Evolutionary conservation across 1,284 basidiomycete genomes (phyloP), one percentile per base, ranked within the genome.

Genomic region (Jaminaea rosea): DNA sequence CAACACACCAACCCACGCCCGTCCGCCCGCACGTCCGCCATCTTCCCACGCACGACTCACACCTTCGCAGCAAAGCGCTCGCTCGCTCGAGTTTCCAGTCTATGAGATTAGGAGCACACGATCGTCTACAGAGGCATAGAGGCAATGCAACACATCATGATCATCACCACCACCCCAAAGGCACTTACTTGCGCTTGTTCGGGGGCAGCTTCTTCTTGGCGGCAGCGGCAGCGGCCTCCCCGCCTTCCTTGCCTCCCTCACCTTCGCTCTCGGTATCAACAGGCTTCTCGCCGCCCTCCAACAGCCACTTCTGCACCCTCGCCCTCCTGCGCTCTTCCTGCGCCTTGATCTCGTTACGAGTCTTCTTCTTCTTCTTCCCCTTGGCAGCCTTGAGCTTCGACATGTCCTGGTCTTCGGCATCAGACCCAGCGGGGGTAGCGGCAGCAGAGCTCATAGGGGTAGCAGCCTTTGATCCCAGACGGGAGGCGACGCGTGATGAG

Each of bases 391-490:
- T 73, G 55, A 72, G 61, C 55, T 70, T 72, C 39, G 58, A 60
- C 66, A 70, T 72, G 54, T 72, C 67, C 45, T 67, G 46, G 46
- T 52, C 62, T 49, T 78, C 76, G 49, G 77, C 78, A 49, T 75
- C 79, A 11, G 72, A 75, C 2, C 67, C 73, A 4, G 73, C 77
- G 13, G 76, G 77, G 17, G 77, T 76, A 36, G 73, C 71, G 0
- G 73, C 71, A 4, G 74, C 76, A 28, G 67, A 69, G 10, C 67
- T 70, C 0, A 60, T 53, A n/a, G 74, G 68, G 21, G 69, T 75
- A 41, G 79, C 70, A 24, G 67, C 67, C 45, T 68, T 67, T 47
- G 67, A 67, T 8, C 63, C 61, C 24, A 76, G 69, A 5, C 69
- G 70, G 45, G 74, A 74, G 28, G 73, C 63, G 17, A 69, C 71